Evolutionary conservation across 2,329 filamentous ascomycete genomes (phyloP).

Genomic region (Mycosphaerelloides madeirae): DNA sequence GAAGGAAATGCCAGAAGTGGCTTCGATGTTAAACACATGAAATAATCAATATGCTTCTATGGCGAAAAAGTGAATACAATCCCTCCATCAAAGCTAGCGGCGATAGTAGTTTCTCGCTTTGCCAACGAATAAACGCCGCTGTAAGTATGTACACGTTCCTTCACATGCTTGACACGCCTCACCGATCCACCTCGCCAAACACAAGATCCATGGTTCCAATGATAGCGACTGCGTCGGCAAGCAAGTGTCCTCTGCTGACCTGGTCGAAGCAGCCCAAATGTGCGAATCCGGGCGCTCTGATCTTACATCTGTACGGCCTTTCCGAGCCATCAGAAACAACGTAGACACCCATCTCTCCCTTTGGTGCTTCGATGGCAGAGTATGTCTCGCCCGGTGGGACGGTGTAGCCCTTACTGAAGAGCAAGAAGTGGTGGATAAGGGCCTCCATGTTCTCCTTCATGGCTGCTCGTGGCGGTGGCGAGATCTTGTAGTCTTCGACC

Average conservation of each 20-base stretch:
- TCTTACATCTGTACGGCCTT: constrained; percentile 95
- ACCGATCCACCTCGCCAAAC: constrained; percentile 59
- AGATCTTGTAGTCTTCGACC: constrained; percentile 98
- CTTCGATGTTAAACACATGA: too few species aligned
- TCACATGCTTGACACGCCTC: not conserved
- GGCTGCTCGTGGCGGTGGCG: constrained; percentile 86
- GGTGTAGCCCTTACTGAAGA: constrained; percentile 97
- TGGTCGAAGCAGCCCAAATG: constrained; percentile 94
- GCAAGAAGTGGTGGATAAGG: constrained; percentile 96
- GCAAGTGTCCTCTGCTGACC: constrained; percentile 81
- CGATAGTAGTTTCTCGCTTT: too few species aligned
- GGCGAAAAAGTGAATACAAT: too few species aligned
- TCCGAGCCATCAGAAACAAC: constrained; percentile 94
- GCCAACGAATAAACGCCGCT: too few species aligned
- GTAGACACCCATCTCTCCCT: constrained; percentile 99
- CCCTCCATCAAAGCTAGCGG: too few species aligned
- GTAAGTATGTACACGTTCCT: not conserved
- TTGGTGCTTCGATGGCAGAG: constrained; percentile 96
- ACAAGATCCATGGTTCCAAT: constrained; percentile 67
- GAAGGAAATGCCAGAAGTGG: too few species aligned
- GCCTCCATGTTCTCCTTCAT: constrained; percentile 99
- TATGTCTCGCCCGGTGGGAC: constrained; percentile 98
- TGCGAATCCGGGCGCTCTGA: constrained; percentile 92
- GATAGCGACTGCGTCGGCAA: constrained; percentile 94
- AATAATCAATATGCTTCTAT: too few species aligned